Evolutionary conservation across 164 flowering plant genomes (phyloP).

Genomic region (Kalanchoe fedtschenkoi): DNA sequence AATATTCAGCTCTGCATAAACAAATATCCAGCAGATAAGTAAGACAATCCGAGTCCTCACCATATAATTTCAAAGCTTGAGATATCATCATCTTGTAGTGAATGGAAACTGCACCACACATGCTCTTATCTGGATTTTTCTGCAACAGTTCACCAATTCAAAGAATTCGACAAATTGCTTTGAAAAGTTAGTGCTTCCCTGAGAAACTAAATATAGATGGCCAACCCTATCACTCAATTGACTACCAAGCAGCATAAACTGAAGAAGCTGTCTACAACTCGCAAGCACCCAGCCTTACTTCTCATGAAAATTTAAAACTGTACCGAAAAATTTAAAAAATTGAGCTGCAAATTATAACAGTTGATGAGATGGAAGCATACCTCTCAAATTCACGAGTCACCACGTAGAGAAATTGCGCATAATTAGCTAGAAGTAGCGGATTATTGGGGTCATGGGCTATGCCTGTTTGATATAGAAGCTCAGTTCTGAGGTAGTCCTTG

Average conservation of each 20-base stretch:
- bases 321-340: not conserved
- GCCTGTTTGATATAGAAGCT: constrained; percentile 50
- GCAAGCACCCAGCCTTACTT: not conserved
- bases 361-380: constrained; percentile 19
- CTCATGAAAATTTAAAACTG: not conserved
- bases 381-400: constrained; percentile 74
- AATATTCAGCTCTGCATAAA: constrained; percentile 71
- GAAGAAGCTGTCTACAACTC: not conserved
- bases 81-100: not conserved
- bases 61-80: not conserved
- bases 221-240: not conserved
- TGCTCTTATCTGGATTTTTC: constrained; percentile 6
- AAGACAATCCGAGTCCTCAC: constrained; percentile 2
- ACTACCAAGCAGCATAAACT: not conserved
- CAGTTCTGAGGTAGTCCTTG: constrained; percentile 39
- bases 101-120: constrained; percentile 18
- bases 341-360: too few species aligned
- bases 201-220: not conserved
- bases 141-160: not conserved
- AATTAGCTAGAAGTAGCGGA: constrained; percentile 65
- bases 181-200: not conserved
- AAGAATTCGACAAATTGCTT: constrained; percentile 5
- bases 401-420: constrained; percentile 79
- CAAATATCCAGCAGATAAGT: constrained; percentile 4
- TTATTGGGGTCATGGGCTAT: constrained; percentile 55